A percentile compares a stretch with the other conserved stretches of the same genome.
phyloP scores from a whole-genome alignment of 495 filamentous ascomycete species.

The Cercophora newfieldiana region DNA sequence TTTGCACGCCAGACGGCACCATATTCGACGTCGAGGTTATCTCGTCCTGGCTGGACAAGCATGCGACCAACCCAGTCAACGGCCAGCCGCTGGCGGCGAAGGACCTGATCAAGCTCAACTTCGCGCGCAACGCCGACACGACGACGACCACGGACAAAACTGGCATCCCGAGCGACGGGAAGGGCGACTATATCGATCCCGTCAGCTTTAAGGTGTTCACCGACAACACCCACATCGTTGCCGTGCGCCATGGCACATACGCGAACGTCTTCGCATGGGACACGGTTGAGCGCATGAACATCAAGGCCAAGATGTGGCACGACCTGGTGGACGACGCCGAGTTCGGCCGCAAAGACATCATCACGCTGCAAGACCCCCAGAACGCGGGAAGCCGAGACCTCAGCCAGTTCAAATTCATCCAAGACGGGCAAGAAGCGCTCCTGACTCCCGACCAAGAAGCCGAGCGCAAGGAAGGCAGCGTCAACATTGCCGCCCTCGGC shows the following conservation, averaged over 20 bases:
- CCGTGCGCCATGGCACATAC: conserved; percentile 70
- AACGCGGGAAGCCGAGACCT: conserved; percentile 83
- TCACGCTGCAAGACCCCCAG: conserved; percentile 95
- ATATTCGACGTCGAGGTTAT: conserved; percentile 90
- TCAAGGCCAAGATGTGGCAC: conserved; percentile 96
- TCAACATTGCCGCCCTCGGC: conserved; percentile 77
- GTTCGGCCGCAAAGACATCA: conserved; percentile 89
- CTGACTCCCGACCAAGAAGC: conserved; percentile 52
- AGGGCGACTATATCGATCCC: conserved; percentile 88
- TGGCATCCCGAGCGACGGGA: conserved; percentile 40
- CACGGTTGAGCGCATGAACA: conserved; percentile 90
- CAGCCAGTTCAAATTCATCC: conserved; percentile 84
- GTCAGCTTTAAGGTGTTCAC: conserved; percentile 97
- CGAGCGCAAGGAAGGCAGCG: conserved; percentile 59
- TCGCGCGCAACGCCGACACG: conserved; percentile 83
- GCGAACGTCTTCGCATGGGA: conserved; percentile 97
- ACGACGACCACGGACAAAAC: conserved; percentile 39
- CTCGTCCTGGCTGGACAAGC: conserved; percentile 87
- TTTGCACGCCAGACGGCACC: conserved; percentile 74
- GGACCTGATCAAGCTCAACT: conserved; percentile 88
- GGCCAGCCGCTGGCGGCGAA: conserved; percentile 73
- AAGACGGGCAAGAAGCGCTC: conserved; percentile 73
- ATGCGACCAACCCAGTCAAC: conserved; percentile 85
- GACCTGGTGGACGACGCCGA: conserved; percentile 87
- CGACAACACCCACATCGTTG: conserved; percentile 96